A percentile compares a stretch with the other conserved stretches of the same genome.
Conservation (phyloP, 2,329 filamentous ascomycete species). For the Colletotrichum neosansevieriae region DNA sequence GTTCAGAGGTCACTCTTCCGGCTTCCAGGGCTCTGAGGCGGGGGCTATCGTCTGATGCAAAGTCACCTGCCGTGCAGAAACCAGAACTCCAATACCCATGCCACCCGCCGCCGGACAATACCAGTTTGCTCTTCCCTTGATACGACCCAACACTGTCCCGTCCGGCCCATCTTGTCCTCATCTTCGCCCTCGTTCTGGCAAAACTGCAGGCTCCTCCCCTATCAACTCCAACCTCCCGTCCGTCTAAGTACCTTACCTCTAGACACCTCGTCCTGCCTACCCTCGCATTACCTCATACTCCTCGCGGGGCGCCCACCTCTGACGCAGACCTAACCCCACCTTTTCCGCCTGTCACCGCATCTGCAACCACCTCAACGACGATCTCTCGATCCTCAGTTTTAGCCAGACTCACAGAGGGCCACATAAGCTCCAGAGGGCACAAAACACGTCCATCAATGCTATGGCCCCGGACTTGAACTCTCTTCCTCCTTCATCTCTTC, state of each 20-base stretch:
- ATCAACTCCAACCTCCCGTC: background rate
- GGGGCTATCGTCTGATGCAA: slow-evolving; percentile 20
- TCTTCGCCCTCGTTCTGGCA: background rate
- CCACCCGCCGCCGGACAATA: slow-evolving; percentile 1
- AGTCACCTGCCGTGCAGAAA: slow-evolving; percentile 26
- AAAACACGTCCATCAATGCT: slow-evolving; percentile 20
- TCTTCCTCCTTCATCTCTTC: slow-evolving; percentile 33
- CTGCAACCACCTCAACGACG: slow-evolving; percentile 22
- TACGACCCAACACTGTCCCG: background rate
- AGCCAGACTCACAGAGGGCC: background rate
- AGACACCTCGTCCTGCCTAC: background rate
- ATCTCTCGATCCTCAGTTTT: slow-evolving; percentile 19
- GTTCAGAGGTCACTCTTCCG: too few relatives aligned
- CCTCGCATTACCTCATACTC: slow-evolving; percentile 33
- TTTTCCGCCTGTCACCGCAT: slow-evolving; percentile 25
- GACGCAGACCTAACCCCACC: slow-evolving; percentile 37
- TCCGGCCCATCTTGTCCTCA: slow-evolving; percentile 1
- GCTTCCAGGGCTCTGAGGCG: slow-evolving; percentile 7
- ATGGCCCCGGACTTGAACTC: slow-evolving; percentile 39
- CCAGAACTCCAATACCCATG: slow-evolving; percentile 15
- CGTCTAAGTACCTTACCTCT: background rate
- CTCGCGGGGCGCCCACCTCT: slow-evolving; percentile 28
- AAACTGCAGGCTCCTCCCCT: too few relatives aligned
- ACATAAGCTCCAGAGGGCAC: background rate
- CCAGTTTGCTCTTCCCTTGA: background rate